These are phyloP conservation scores for Lonicera japonica DNA, from an alignment of 129 eudicot species.

Conservation along the genomic window DNA sequence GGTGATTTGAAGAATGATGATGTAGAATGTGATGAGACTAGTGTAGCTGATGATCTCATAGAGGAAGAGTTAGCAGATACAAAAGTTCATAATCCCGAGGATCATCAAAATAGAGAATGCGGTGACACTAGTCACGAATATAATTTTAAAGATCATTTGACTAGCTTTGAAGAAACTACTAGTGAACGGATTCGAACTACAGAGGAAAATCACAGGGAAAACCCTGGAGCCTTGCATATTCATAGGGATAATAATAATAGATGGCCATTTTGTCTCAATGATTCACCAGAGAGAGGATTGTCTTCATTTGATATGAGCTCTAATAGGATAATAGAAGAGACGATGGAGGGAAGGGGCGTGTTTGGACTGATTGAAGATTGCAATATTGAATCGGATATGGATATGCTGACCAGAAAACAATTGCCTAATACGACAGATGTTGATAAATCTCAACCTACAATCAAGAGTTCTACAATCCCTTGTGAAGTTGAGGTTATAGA, in stretches of 20 bases:
- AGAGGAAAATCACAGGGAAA: background rate
- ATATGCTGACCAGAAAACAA: background rate
- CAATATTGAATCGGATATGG: constrained; percentile 6
- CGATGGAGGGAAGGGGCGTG: background rate
- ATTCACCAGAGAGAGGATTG: background rate
- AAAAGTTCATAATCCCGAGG: constrained; percentile 7
- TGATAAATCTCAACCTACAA: constrained; percentile 4
- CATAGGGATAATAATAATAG: too few species aligned
- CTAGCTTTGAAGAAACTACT: background rate
- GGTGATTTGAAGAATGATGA: constrained; percentile 1
- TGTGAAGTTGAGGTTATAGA: constrained; percentile 60
- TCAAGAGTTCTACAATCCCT: constrained; percentile 6
- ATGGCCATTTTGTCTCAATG: too few species aligned
- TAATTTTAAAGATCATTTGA: background rate
- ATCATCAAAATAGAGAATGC: background rate
- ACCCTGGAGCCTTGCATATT: background rate
- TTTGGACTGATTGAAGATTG: background rate
- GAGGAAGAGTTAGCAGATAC: too few species aligned
- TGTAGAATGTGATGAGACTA: too few species aligned
- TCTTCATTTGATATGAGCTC: background rate
- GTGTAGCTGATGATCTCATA: background rate
- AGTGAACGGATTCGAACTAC: background rate
- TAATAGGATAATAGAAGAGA: too few species aligned
- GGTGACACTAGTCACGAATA: background rate
- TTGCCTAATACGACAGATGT: background rate